These are phyloP conservation scores for Phytophthora tentaculata DNA, from an alignment of 352 stramenopile genomes.

Conservation along the genomic window DNA sequence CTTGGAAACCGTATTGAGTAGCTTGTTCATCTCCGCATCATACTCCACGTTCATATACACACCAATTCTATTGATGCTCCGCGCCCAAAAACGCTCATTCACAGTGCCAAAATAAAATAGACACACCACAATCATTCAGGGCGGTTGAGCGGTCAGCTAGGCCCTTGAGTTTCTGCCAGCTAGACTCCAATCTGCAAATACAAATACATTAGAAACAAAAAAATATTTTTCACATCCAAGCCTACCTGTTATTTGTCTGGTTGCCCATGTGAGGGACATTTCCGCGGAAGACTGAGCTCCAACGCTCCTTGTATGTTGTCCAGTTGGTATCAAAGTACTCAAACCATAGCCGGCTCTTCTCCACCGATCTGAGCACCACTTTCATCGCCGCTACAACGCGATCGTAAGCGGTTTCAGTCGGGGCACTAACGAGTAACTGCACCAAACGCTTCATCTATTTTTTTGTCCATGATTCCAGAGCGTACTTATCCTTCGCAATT, in stretches of 20 bases:
- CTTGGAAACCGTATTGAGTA: not conserved
- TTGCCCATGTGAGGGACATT: not conserved
- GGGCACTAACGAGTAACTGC: not conserved
- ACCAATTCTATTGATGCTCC: not conserved
- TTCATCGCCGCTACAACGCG: not conserved
- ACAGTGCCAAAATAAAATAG: conserved; percentile 13
- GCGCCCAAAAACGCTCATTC: not conserved
- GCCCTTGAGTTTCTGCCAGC: conserved; percentile 9
- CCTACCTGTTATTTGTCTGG: not conserved
- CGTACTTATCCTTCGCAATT: not conserved
- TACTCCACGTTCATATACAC: conserved; percentile 10
- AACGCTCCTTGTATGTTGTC: not conserved
- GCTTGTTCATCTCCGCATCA: not conserved
- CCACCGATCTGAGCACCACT: not conserved
- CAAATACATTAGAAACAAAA: too few species aligned
- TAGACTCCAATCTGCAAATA: conserved; percentile 11
- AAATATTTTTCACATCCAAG: too few species aligned
- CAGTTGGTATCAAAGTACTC: not conserved
- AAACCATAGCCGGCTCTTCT: not conserved
- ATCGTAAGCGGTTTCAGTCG: not conserved
- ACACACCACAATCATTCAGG: conserved; percentile 8
- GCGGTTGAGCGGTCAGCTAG: not conserved
- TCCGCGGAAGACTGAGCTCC: not conserved
- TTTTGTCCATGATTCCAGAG: not conserved
- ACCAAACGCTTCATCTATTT: not conserved